Evolutionary conservation across 768 basidiomycete species (phyloP).

Genomic region (Leccinum uliginosum): DNA sequence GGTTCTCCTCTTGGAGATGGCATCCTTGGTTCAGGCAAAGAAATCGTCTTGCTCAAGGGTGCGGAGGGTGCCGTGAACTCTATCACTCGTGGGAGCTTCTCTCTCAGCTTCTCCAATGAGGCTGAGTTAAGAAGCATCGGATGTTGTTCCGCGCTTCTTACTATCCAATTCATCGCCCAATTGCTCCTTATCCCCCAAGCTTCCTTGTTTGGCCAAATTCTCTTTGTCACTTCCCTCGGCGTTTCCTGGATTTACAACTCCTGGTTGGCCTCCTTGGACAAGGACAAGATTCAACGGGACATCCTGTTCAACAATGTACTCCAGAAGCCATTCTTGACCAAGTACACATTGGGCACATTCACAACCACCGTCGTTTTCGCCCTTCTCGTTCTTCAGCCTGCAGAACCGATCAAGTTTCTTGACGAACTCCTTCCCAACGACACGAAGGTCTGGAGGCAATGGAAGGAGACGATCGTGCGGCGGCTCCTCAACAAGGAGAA

Average conservation of each 20-base stretch:
- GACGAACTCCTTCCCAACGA: constrained; percentile 18
- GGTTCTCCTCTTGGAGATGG: constrained; percentile 31
- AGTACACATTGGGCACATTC: constrained; percentile 13
- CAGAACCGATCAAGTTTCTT: constrained; percentile 7
- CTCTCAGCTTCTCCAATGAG: constrained; percentile 18
- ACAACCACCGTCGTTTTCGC: constrained; percentile 17
- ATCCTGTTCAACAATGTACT: constrained; percentile 12
- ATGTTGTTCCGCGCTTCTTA: neutral
- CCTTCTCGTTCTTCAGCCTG: constrained; percentile 8
- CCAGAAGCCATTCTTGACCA: constrained; percentile 10
- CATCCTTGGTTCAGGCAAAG: constrained; percentile 17
- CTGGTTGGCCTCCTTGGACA: constrained; percentile 29
- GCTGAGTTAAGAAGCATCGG: neutral
- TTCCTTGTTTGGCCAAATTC: neutral
- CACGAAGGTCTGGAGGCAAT: constrained; percentile 17
- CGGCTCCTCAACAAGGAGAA: constrained; percentile 10
- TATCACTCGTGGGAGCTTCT: constrained; percentile 31
- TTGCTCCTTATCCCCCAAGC: neutral
- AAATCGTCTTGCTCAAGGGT: constrained; percentile 29
- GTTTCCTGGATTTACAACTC: constrained; percentile 1
- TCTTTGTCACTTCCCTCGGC: neutral
- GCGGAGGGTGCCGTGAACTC: constrained; percentile 29
- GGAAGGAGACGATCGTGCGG: constrained; percentile 15
- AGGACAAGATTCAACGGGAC: constrained; percentile 12
- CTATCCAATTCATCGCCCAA: neutral